phyloP scores from a whole-genome alignment of 2,329 filamentous ascomycete genomes.

The Botrytis fragariae region DNA sequence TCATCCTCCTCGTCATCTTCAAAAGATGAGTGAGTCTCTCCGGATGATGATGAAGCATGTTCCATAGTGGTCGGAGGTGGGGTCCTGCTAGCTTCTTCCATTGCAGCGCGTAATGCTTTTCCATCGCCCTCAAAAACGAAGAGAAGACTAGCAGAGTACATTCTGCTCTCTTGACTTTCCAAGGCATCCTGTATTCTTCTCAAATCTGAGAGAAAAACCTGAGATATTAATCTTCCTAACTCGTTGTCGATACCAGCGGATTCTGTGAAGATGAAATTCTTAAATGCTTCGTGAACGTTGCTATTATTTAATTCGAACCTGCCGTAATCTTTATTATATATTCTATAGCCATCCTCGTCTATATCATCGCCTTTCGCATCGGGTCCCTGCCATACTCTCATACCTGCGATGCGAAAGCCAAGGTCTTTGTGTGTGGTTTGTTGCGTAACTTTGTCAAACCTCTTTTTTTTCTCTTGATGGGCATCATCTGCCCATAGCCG shows the following conservation, averaged over 20 bases:
- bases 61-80: slow-evolving; percentile 30
- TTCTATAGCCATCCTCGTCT: slow-evolving; percentile 52
- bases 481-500: slow-evolving; percentile 81
- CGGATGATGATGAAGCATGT: slow-evolving; percentile 37
- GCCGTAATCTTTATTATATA: slow-evolving; percentile 64
- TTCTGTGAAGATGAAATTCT: slow-evolving; percentile 57
- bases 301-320: slow-evolving; percentile 50
- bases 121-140: slow-evolving; percentile 66
- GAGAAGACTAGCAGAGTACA: slow-evolving; percentile 56
- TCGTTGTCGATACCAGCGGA: slow-evolving; percentile 58
- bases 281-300: slow-evolving; percentile 55
- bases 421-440: slow-evolving; percentile 59
- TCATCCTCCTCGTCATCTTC: slow-evolving; percentile 49
- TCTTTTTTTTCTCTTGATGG: slow-evolving; percentile 54
- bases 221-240: slow-evolving; percentile 54
- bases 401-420: slow-evolving; percentile 64
- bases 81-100: slow-evolving; percentile 39
- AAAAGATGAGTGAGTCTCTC: slow-evolving; percentile 11
- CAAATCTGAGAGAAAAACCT: slow-evolving; percentile 54
- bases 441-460: slow-evolving; percentile 58
- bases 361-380: slow-evolving; percentile 53
- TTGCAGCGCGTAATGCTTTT: slow-evolving; percentile 45
- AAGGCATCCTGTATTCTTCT: slow-evolving; percentile 52
- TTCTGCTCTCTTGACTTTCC: slow-evolving; percentile 56
- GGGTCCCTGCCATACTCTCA: slow-evolving; percentile 60